Evolutionary conservation across 2,329 filamentous ascomycete species (phyloP), one percentile per base, ranked within the genome.

Genomic region (Alternaria brassicicola): DNA sequence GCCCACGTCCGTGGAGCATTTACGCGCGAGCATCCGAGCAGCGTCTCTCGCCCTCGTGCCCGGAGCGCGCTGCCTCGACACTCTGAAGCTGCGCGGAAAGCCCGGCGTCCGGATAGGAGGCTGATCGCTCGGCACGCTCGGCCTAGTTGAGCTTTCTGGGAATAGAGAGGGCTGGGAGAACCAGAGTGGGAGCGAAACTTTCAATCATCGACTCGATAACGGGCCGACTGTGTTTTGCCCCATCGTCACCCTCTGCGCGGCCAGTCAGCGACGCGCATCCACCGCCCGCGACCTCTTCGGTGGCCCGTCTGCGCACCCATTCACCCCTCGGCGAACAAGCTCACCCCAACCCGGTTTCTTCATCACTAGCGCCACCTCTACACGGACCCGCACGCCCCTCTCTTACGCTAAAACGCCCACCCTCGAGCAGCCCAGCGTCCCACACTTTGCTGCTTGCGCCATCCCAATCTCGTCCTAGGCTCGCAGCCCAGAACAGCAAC

Each of bases 41-140:
- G 3, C 47, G 26, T 8, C 30, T 26, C 25, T 21, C 21, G 31
- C 47, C 38, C 46, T 49, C 21, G 35, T 50, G 36, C 35, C 47
- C 45, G 50, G 36, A 50, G 38, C 38, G 36, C 51, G 38, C 55
- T 41, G 45, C 35, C 25, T 45, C 31, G 30, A 31, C 21, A 41
- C 59, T 57, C 58, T 43, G 31, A 50, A 52, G 48, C 52, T 38
- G 61, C 61, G 59, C 69, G 65, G 67, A 70, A 70, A 69, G 65
- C 59, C 65, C 71, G 69, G 64, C 69, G 70, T 68, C 71, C 69
- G 67, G 65, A 69, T 71, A 49, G 69, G 56, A 72, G 67, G 69
- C 66, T 73, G 71, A 71, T 71, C 69, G 66, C 67, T 72, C 72
- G 71, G 72, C 70, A 68, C 61, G 57, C 72, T 75, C 74, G 71